Evolutionary conservation across 805 yeast genomes (phyloP), one percentile per base, ranked within the genome.

Genomic region (Sugiyamaella chiloensis): DNA sequence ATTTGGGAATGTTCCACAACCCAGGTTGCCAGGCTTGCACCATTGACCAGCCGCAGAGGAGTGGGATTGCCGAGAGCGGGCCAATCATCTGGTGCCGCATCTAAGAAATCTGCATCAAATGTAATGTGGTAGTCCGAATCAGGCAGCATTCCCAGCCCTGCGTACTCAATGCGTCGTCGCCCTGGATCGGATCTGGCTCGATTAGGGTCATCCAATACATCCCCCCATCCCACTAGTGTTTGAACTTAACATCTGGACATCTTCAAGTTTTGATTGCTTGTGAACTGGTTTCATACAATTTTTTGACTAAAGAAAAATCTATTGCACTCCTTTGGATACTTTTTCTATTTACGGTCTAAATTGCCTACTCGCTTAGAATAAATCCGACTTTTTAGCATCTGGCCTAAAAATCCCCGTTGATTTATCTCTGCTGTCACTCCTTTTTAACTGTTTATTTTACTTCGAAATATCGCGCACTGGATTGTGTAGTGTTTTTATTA

Each of bases 401-500:
- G 37, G 19, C n/a, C n/a, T n/a, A n/a, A n/a, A n/a, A n/a, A n/a
- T n/a, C n/a, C n/a, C n/a, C n/a, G n/a, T n/a, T n/a, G n/a, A n/a
- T n/a, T n/a, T 34, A 34, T n/a, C 37, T 19, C 16, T n/a, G 20
- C 37, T 34, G 37, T 34, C 37, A 34, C 37, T 34, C 37, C 37
- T 34, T 34, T 34, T 34, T 34, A 16, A 31, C 36, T 31, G 29
- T 11, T 7, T 26, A 7, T 26, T 26, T 26, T 26, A 26, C 9
- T 26, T 7, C 11, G 9, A 11, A 26, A 26, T 26, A 7, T 7
- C 29, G 29, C 7, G 29, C n/a, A n/a, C n/a, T n/a, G n/a, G n/a
- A n/a, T n/a, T n/a, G n/a, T n/a, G n/a, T n/a, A n/a, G n/a, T n/a
- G n/a, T n/a, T n/a, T n/a, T n/a, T n/a, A n/a, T n/a, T n/a, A n/a